Evolutionary conservation across 202 grass and related monocot species (phyloP).

Genomic region (Setaria italica): DNA sequence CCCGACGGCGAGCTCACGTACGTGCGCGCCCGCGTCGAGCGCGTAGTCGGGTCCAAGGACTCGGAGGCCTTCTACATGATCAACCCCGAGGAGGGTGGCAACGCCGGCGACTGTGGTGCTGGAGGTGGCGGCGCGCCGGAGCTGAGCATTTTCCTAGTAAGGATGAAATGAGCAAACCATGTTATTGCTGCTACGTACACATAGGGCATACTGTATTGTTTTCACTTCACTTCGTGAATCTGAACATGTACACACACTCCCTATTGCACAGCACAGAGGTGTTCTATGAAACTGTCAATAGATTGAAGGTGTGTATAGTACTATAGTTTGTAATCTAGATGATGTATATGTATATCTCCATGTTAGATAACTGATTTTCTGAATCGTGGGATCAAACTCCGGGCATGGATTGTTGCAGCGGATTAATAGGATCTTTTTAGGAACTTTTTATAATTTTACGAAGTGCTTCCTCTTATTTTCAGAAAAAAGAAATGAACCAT

Average conservation of each 20-base stretch:
- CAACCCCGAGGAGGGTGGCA: slow-evolving; percentile 70
- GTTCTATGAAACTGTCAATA: slow-evolving; percentile 33
- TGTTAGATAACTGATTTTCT: slow-evolving; percentile 33
- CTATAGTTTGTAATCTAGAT: slow-evolving; percentile 26
- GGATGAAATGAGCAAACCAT: slow-evolving; percentile 67
- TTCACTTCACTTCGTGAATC: slow-evolving; percentile 30
- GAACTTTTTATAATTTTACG: background rate
- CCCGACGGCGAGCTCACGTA: slow-evolving; percentile 92
- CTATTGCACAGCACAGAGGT: slow-evolving; percentile 33
- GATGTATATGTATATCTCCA: slow-evolving; percentile 11
- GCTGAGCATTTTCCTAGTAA: slow-evolving; percentile 94
- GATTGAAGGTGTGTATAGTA: background rate
- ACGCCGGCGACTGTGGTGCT: background rate
- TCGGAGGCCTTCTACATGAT: slow-evolving; percentile 99
- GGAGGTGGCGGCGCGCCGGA: slow-evolving; percentile 56
- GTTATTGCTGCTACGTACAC: background rate
- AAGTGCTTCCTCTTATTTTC: background rate
- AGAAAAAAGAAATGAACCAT: background rate
- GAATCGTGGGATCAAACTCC: background rate
- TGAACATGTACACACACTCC: slow-evolving; percentile 26
- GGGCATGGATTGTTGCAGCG: background rate
- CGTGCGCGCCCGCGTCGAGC: slow-evolving; percentile 90
- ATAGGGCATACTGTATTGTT: background rate
- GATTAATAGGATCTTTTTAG: background rate
- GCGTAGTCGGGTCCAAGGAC: slow-evolving; percentile 93